Evolutionary conservation across 345 rosid genomes (phyloP), one percentile per base, ranked within the genome.

Genomic region (Salix koriyanagi): DNA sequence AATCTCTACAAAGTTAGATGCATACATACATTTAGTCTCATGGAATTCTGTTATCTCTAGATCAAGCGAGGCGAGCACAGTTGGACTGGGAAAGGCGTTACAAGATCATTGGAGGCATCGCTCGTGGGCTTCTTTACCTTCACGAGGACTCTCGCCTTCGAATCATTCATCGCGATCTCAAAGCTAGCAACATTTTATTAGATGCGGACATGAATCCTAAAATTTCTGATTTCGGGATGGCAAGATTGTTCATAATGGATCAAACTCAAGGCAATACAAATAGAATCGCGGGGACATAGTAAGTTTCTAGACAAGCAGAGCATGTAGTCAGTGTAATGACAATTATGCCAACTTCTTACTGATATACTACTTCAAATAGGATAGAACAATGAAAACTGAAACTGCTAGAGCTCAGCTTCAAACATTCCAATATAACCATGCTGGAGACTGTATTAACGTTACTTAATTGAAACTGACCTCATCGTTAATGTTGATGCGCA

Each of bases 151-250:
- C 86, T 46, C 69, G 82, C 1, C 75, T 83, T 1, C 62, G 86
- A n/a, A 84, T 89, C 15, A 82, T 86, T 12, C 92, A 86, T 30
- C 81, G 87, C 1, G 88, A 89, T 21, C 70, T 89, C 0, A 89
- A 89, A 67, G 87, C 89, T 0, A 77, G 88, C 18, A 89, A 89
- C 4, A 66, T 89, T 36, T 74, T 89, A 25, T 68, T 89, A 36
- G 90, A 84, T 50, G 81, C 25, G 0, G 82, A 87, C 13, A 82
- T 85, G 87, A 83, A 75, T 36, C 87, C 90, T 0, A 89, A 83
- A 54, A 87, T 89, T 70, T 26, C 88, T 30, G 85, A 86, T 78
- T 89, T 89, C 0, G 88, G 88, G 25, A 86, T 87, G 85, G 92
- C 90, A 2, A 87, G 82, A 30, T 13, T 89, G 5, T 83, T 86